These are phyloP conservation scores for Linanthus parryae DNA, from an alignment of 148 eudicot genomes.

Conservation along the genomic window DNA sequence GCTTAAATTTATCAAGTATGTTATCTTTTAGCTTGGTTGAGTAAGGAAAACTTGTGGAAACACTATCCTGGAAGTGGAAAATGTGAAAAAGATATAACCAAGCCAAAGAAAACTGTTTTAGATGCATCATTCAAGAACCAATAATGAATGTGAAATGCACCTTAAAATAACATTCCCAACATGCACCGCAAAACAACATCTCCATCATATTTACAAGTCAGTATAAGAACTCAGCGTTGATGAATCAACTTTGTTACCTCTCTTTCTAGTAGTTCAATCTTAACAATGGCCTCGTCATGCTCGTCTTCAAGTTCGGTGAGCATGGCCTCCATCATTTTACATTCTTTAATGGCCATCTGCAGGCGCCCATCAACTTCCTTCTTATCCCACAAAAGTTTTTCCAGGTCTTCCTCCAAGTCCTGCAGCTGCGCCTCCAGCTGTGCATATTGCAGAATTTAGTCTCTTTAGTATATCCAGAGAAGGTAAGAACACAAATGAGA, in stretches of 20 bases:
- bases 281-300: slow-evolving; percentile 64
- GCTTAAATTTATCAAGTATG: too few species aligned
- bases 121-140: too few species aligned
- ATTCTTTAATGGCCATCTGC: slow-evolving; percentile 44
- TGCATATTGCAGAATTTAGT: slow-evolving; percentile 7
- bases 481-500: background rate
- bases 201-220: too few species aligned
- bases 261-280: slow-evolving; percentile 57
- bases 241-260: slow-evolving; percentile 50
- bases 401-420: slow-evolving; percentile 53
- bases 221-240: too few species aligned
- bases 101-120: too few species aligned
- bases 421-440: slow-evolving; percentile 59
- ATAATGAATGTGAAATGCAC: too few species aligned
- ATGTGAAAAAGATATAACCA: too few species aligned
- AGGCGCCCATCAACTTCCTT: slow-evolving; percentile 46
- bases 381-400: slow-evolving; percentile 43
- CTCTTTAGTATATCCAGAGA: background rate
- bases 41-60: too few species aligned
- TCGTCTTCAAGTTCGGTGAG: slow-evolving; percentile 73
- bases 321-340: slow-evolving; percentile 43
- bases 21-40: too few species aligned
- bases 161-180: too few species aligned
- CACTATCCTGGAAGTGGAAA: too few species aligned
- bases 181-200: too few species aligned